A percentile compares a stretch with the other conserved stretches of the same genome.
These are phyloP conservation scores for Coemansia biformis DNA, from an alignment of 192 early-diverging fungal species.

Conservation along the genomic window DNA sequence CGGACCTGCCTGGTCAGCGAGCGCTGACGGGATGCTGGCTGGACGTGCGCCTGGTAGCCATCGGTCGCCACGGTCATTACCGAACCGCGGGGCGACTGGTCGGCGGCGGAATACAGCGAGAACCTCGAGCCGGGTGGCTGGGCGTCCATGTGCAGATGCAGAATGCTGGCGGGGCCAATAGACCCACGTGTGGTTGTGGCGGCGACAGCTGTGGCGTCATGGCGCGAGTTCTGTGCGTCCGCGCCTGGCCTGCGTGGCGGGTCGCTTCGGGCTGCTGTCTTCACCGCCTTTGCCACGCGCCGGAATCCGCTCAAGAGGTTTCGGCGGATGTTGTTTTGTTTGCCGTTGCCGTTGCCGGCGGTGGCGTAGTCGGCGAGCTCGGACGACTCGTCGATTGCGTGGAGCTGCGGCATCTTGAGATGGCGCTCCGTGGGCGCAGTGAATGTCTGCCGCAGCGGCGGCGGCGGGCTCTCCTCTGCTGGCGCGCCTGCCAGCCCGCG, in stretches of 20 bases:
- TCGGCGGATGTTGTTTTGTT: slow-evolving; percentile 15
- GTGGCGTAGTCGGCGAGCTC: slow-evolving; percentile 6
- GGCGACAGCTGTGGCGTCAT: too few relatives aligned
- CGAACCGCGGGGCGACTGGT: neutral
- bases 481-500: too few relatives aligned
- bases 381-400: slow-evolving; percentile 22
- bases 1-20: slow-evolving; percentile 35
- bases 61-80: neutral
- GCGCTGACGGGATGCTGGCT: slow-evolving; percentile 25
- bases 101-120: neutral
- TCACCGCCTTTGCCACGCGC: slow-evolving; percentile 43
- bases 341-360: neutral
- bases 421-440: neutral
- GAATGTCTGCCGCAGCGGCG: neutral
- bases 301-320: slow-evolving; percentile 36
- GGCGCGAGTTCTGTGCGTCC: neutral
- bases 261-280: slow-evolving; percentile 19
- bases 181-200: neutral
- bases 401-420: slow-evolving; percentile 6
- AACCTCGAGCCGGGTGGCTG: neutral
- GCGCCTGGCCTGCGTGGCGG: neutral
- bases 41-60: neutral
- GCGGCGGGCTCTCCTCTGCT: neutral
- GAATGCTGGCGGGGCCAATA: slow-evolving; percentile 1
- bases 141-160: neutral